Base-by-base conservation (phyloP, 2,329 filamentous ascomycete genomes). In the Cytospora mali region DNA sequence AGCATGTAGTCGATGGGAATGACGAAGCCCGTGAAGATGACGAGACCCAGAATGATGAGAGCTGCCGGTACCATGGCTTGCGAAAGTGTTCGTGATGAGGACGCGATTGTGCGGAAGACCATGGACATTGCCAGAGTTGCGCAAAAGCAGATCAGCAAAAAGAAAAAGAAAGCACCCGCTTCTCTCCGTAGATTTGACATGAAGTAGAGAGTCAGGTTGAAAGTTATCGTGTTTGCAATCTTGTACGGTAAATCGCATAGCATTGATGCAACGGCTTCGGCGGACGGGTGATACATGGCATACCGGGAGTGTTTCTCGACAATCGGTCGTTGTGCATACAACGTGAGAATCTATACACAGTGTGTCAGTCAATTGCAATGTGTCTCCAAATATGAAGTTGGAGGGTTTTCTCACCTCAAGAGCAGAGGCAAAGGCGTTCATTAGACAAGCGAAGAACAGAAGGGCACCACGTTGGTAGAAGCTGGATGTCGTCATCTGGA, bases 221-320 rank as follows among this genome's bases (percentile, higher is more conserved):
- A 96, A 4, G 85, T 76, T 66, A 96, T 82, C 1, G 85, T 77
- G 69, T 93, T 93, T n/a, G 76, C 42, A 10, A 96, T 75, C 75
- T 95, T 96, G 75, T 92, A 92, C 0, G 93, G 93, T 76, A 96
- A 77, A 69, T 97, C 93, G 66, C 86, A 89, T 31, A 97, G 76
- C 89, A 96, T 95, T 11, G 91, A 95, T 0, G 91, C 87, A 64
- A 92, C 82, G n/a, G 92, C 91, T 80, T 97, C 93, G 18, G 92
- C 90, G 11, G 90, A 93, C 0, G 93, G 92, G 71, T 96, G 93
- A 70, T 97, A 96, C 21, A 97, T 82, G 21, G 93, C 92, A 73
- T 96, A 97, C 62, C 90, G 87, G 61, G 83, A 79, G 69, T 97
- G 93, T 74, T 97, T 97, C 73, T 97, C 92, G 64, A 97, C 92